Conservation (phyloP, 805 yeast genomes). For the Saccharomycopsis babjevae region DNA sequence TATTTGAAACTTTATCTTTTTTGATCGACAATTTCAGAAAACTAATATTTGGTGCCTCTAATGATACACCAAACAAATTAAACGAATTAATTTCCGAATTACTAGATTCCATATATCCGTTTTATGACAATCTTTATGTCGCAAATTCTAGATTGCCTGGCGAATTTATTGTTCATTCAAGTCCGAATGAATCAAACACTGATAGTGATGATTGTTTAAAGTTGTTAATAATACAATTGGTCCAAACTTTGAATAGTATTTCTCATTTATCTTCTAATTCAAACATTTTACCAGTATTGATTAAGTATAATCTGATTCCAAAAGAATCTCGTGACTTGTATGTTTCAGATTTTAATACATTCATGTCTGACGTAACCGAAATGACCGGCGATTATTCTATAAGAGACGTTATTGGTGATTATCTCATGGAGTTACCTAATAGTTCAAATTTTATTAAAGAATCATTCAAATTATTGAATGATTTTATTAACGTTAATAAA, state of each 20-base stretch:
- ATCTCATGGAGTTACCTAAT: constrained; percentile 39
- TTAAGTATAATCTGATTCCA: constrained; percentile 13
- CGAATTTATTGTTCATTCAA: constrained; percentile 9
- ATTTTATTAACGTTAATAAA: background rate
- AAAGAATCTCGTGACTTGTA: constrained; percentile 11
- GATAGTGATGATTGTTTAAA: constrained; percentile 17
- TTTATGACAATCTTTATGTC: constrained; percentile 10
- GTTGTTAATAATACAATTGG: constrained; percentile 25
- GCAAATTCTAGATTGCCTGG: background rate
- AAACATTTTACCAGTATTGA: constrained; percentile 1
- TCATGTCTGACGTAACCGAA: constrained; percentile 67
- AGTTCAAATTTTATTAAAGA: constrained; percentile 23
- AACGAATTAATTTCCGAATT: constrained; percentile 4
- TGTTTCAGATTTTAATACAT: constrained; percentile 47
- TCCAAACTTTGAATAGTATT: constrained; percentile 26
- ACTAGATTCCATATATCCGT: constrained; percentile 1
- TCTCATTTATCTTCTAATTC: constrained; percentile 12
- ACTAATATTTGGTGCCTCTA: constrained; percentile 1
- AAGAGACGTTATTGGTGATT: constrained; percentile 53
- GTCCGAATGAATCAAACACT: background rate
- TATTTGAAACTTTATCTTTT: constrained; percentile 23
- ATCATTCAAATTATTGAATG: constrained; percentile 21
- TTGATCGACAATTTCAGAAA: constrained; percentile 22
- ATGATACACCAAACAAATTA: background rate
- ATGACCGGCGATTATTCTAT: constrained; percentile 43